A percentile compares a stretch with the other conserved stretches of the same genome.
These are phyloP conservation scores for Fusarium sp. DNA, from an alignment of 2,329 filamentous ascomycete genomes.

Conservation along the genomic window DNA sequence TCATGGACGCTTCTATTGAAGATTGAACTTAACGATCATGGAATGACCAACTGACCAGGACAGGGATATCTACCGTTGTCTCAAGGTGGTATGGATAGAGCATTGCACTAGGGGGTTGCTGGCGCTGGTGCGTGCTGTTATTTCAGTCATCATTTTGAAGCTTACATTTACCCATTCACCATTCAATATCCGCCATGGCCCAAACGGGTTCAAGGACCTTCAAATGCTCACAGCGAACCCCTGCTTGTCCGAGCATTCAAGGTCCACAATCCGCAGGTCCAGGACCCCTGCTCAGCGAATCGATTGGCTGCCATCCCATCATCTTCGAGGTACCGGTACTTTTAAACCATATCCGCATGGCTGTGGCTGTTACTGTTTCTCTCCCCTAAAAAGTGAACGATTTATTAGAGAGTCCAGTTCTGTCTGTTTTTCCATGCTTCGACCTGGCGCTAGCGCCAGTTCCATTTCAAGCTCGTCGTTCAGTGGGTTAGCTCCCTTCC, in stretches of 20 bases:
- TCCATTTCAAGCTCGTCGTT: constrained; percentile 35
- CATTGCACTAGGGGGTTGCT: constrained; percentile 16
- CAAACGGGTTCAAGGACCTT: constrained; percentile 41
- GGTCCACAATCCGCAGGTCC: constrained; percentile 43
- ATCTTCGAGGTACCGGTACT: constrained; percentile 42
- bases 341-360: constrained; percentile 12
- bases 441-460: constrained; percentile 42
- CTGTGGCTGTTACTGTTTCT: not conserved
- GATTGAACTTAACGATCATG: constrained; percentile 15
- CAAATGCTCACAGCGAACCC: constrained; percentile 38
- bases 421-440: constrained; percentile 42
- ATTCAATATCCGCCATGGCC: constrained; percentile 35
- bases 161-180: constrained; percentile 32
- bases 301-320: constrained; percentile 38
- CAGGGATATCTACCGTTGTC: constrained; percentile 37
- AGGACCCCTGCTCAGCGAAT: constrained; percentile 39
- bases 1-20: constrained; percentile 17
- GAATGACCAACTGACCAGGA: constrained; percentile 12
- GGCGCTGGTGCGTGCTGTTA: constrained; percentile 25
- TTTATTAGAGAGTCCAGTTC: constrained; percentile 24
- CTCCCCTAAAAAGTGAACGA: constrained; percentile 16
- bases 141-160: constrained; percentile 33
- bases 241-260: constrained; percentile 39
- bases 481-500: constrained; percentile 28
- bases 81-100: constrained; percentile 28